phyloP scores from a whole-genome alignment of 176 grass and related monocot species.

The Zoysia japonica region DNA sequence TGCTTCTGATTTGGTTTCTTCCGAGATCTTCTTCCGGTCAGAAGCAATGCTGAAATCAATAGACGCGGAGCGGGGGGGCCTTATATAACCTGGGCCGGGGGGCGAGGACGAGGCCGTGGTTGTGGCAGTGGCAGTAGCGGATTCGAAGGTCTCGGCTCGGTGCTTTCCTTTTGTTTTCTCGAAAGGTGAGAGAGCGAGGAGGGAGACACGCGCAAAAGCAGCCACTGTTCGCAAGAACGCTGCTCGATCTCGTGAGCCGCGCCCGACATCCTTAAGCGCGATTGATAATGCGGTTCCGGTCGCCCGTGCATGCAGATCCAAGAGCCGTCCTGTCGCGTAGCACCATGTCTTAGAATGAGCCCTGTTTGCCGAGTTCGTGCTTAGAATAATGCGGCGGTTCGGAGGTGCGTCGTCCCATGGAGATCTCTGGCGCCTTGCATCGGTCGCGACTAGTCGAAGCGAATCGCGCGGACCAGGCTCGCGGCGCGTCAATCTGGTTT shows the following conservation, averaged over 20 bases:
- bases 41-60: slow-evolving; percentile 88
- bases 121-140: slow-evolving; percentile 44
- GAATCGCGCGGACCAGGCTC: slow-evolving; percentile 51
- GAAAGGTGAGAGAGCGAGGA: slow-evolving; percentile 13
- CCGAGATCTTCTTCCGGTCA: slow-evolving; percentile 69
- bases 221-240: slow-evolving; percentile 71
- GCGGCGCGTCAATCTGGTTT: slow-evolving; percentile 30
- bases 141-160: slow-evolving; percentile 60
- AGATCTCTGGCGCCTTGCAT: slow-evolving; percentile 60
- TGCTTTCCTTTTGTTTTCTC: slow-evolving; percentile 44
- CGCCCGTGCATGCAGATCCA: slow-evolving; percentile 73
- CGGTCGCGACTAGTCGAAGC: slow-evolving; percentile 60
- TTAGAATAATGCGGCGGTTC: slow-evolving; percentile 40
- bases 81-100: slow-evolving; percentile 41
- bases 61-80: slow-evolving; percentile 42
- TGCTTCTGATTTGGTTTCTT: slow-evolving; percentile 67
- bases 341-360: slow-evolving; percentile 86
- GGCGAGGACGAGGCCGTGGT: slow-evolving; percentile 32
- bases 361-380: slow-evolving; percentile 38
- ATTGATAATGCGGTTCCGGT: slow-evolving; percentile 72
- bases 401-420: slow-evolving; percentile 35
- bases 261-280: slow-evolving; percentile 83
- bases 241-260: slow-evolving; percentile 35
- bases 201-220: slow-evolving; percentile 97
- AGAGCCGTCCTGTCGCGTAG: slow-evolving; percentile 87